Evolutionary conservation across 306 rosid species (phyloP).

Genomic region (Malus sieversii): DNA sequence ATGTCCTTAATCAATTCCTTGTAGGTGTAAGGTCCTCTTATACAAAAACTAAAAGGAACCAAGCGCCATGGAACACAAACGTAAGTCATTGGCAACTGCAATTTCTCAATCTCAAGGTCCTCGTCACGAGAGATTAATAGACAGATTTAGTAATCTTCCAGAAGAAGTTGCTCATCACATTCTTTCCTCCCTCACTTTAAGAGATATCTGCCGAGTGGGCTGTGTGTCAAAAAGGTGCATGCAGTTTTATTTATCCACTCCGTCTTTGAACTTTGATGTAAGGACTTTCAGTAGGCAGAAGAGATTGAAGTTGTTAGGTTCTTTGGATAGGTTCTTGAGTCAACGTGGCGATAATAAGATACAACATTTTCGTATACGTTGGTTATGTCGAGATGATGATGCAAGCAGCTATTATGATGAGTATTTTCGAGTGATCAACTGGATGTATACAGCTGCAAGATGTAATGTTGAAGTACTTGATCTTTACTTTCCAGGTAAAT

Average conservation of each 20-base stretch:
- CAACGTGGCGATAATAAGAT: background rate
- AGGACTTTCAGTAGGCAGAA: background rate
- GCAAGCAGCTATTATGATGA: background rate
- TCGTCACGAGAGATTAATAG: background rate
- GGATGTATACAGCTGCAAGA: background rate
- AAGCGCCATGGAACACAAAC: background rate
- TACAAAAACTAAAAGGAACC: too few relatives aligned
- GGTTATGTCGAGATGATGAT: background rate
- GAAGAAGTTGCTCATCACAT: background rate
- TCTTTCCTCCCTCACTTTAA: background rate
- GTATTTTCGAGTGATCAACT: background rate
- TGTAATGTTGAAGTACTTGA: slow-evolving; percentile 3
- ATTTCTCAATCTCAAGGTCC: background rate
- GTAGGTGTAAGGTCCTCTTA: background rate
- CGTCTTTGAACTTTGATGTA: background rate
- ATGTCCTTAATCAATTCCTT: too few relatives aligned
- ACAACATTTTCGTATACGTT: background rate
- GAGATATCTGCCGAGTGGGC: background rate
- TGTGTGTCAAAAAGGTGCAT: background rate
- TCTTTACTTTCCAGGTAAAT: background rate
- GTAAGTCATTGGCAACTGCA: background rate
- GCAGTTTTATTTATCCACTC: background rate
- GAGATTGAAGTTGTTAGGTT: background rate
- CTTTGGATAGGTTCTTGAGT: background rate
- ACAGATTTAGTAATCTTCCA: slow-evolving; percentile 1